Evolutionary conservation across 2,329 filamentous ascomycete genomes (phyloP).

Genomic region (Fusarium pseudograminearum): DNA sequence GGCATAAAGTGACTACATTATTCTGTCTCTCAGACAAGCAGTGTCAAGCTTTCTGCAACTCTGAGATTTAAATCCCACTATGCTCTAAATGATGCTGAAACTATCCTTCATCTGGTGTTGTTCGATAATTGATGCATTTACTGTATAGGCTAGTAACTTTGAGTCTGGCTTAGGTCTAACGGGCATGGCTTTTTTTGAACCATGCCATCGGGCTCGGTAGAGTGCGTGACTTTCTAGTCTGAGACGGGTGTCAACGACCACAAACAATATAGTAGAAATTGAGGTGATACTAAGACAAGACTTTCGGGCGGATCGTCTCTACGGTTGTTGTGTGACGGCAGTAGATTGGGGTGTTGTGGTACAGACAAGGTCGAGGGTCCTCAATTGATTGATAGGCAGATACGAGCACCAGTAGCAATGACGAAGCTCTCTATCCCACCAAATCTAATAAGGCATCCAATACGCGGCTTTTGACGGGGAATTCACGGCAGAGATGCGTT

Average conservation of each 20-base stretch:
- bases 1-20: neutral
- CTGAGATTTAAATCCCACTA: neutral
- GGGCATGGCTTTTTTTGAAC: conserved; percentile 5
- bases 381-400: neutral
- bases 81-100: conserved; percentile 3
- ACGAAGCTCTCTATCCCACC: neutral
- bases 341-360: conserved; percentile 1
- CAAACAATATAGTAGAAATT: neutral
- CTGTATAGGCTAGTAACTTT: neutral
- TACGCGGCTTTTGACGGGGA: neutral
- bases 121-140: neutral
- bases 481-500: neutral
- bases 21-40: neutral
- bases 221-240: conserved; percentile 7
- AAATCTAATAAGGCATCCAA: no score
- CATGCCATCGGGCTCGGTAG: neutral
- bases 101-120: conserved; percentile 2
- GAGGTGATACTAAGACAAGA: conserved; percentile 20
- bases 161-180: neutral
- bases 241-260: conserved; percentile 25
- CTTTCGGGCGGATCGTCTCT: neutral
- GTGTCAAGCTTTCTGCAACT: neutral
- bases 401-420: neutral
- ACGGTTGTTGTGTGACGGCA: conserved; percentile 2
- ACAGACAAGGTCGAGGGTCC: conserved; percentile 8